A percentile compares a stretch with the other conserved stretches of the same genome.
Conservation (phyloP, 2,329 filamentous ascomycete genomes). For the Neopestalotiopsis sp. region DNA sequence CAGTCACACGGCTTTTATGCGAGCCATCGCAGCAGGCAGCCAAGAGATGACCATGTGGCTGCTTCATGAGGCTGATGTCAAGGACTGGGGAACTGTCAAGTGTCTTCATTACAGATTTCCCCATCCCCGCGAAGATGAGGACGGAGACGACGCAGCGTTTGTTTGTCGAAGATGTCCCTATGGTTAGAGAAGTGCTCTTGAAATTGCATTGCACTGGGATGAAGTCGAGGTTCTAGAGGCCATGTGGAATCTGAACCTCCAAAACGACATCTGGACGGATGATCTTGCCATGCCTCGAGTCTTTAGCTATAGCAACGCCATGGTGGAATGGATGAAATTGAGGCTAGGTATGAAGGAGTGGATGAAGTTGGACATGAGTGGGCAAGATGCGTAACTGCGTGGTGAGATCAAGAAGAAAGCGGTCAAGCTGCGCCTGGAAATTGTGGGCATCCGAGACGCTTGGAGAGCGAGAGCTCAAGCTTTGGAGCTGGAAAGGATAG, state of each 20-base stretch:
- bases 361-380: not conserved
- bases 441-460: not conserved
- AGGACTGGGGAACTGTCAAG: not conserved
- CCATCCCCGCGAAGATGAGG: not conserved
- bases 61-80: no score
- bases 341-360: not conserved
- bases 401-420: not conserved
- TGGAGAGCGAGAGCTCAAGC: not conserved
- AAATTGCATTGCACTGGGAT: not conserved
- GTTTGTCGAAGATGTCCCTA: not conserved
- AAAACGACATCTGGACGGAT: not conserved
- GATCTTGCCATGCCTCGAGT: not conserved
- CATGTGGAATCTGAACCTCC: not conserved
- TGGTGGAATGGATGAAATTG: not conserved
- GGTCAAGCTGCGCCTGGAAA: not conserved
- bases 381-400: not conserved
- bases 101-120: not conserved
- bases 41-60: no score
- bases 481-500: not conserved
- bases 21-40: no score
- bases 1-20: no score
- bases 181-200: not conserved
- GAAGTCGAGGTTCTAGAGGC: not conserved
- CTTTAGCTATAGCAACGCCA: not conserved
- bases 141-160: not conserved